Percentiles rank a stretch among this genome's conserved stretches.
Conservation (phyloP, 192 early-diverging fungal genomes). For the Coemansia sp. region DNA sequence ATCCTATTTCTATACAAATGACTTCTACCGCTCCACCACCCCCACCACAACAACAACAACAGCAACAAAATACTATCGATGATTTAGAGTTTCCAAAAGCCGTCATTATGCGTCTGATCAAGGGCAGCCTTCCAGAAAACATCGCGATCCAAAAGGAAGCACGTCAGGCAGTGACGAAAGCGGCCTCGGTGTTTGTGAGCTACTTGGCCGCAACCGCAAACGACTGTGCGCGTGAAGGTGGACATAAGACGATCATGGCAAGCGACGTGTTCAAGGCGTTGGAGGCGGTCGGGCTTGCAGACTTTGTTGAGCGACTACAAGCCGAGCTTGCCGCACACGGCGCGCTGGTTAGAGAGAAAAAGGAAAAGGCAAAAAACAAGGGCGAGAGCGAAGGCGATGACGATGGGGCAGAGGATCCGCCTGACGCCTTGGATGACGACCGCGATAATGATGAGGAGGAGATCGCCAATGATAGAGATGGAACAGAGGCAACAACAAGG, state of each 20-base stretch:
- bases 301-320: constrained; percentile 40
- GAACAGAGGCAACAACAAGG: neutral
- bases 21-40: neutral
- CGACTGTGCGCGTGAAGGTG: constrained; percentile 45
- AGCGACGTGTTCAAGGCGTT: constrained; percentile 42
- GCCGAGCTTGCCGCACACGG: constrained; percentile 28
- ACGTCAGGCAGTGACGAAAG: constrained; percentile 30
- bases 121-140: constrained; percentile 44
- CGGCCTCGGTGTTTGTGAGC: constrained; percentile 47
- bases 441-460: neutral
- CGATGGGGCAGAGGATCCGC: constrained; percentile 7
- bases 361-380: constrained; percentile 29
- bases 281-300: constrained; percentile 42
- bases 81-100: constrained; percentile 53
- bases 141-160: constrained; percentile 51
- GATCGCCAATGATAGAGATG: constrained; percentile 5
- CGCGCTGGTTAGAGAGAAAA: constrained; percentile 30
- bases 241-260: constrained; percentile 49
- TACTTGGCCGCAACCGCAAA: constrained; percentile 51
- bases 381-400: constrained; percentile 16
- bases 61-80: constrained; percentile 23
- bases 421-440: neutral
- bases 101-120: constrained; percentile 41
- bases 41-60: too few species aligned
- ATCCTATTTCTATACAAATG: neutral